Base-by-base conservation (phyloP, 2,329 filamentous ascomycete genomes). In the Xenoacremonium recifei region DNA sequence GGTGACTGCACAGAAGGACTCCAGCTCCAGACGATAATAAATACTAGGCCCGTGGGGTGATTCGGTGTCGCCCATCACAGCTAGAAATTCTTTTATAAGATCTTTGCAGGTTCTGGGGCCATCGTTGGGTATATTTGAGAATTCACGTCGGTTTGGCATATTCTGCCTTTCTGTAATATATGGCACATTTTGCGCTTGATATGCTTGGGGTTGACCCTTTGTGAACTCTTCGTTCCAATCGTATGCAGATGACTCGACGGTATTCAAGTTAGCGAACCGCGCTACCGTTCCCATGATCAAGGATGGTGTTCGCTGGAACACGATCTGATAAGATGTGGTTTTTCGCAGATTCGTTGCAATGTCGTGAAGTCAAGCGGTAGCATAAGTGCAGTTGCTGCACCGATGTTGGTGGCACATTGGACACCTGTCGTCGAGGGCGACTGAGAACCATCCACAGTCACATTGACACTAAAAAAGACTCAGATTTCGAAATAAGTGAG, bases 171-270 rank as follows among this genome's bases (percentile, higher is more conserved):
- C 13, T 25, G 18, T 37, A 10, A 37, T 17, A 20, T 31, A 37
- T 6, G 21, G 35, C 19, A 21, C 5, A 13, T 37, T 37, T 25
- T 21, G 19, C n/a, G 10, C 4, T 21, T 21, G 33, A 25, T 37
- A 37, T 11, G 35, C 35, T 20, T 25, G 18, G 12, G 35, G 35
- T 16, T 37, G 35, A 16, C 35, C 35, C 10, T 21, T 25, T 11
- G 19, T 23, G 21, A 37, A 37, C 7, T 37, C 35, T 7, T 37
- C 21, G 19, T 17, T 37, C 35, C 35, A 37, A n/a, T 37, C 35
- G 35, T 37, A 25, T 9, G 35, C 35, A 25, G 35, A 37, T 25
- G 17, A 25, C 7, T 9, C 29, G 12, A 31, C n/a, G n/a, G 29
- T 15, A 15, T 15, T 15, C 7, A 31, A 31, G 29, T 15, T 15